Percentiles rank a stretch among this genome's conserved stretches.
Evolutionary conservation across 148 eudicot species (phyloP).

Genomic region (Vaccinium macrocarpon): DNA sequence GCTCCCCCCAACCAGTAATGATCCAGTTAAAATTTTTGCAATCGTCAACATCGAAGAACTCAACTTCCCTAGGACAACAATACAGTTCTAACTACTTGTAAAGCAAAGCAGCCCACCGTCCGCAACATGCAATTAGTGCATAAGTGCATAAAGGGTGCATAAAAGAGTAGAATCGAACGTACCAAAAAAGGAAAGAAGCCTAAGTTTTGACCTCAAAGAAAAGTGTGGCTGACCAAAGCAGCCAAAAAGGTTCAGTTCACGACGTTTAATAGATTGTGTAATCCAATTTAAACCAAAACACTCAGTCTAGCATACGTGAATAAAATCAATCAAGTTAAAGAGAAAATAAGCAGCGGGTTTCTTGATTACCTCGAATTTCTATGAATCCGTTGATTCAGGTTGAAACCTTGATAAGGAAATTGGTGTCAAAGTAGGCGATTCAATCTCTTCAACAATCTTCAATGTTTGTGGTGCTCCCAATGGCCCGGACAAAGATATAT

Average conservation of each 20-base stretch:
- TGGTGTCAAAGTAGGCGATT: slow-evolving; percentile 60
- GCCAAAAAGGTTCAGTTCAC: neutral
- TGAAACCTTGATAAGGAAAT: slow-evolving; percentile 27
- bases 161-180: neutral
- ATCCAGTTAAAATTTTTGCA: neutral
- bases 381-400: slow-evolving; percentile 26
- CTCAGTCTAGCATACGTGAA: too few species aligned
- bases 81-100: neutral
- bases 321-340: neutral
- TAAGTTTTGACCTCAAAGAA: neutral
- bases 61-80: neutral
- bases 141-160: neutral
- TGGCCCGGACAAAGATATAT: slow-evolving; percentile 19
- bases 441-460: slow-evolving; percentile 21
- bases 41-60: neutral
- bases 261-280: neutral
- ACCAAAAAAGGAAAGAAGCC: neutral
- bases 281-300: neutral
- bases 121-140: neutral
- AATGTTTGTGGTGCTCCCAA: slow-evolving; percentile 22
- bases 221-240: neutral
- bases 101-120: neutral
- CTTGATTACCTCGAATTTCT: slow-evolving; percentile 28
- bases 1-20: neutral
- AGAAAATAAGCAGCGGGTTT: slow-evolving; percentile 5